These are phyloP conservation scores for Cupressus sempervirens DNA, from an alignment of 75 land plant species.

Conservation along the genomic window DNA sequence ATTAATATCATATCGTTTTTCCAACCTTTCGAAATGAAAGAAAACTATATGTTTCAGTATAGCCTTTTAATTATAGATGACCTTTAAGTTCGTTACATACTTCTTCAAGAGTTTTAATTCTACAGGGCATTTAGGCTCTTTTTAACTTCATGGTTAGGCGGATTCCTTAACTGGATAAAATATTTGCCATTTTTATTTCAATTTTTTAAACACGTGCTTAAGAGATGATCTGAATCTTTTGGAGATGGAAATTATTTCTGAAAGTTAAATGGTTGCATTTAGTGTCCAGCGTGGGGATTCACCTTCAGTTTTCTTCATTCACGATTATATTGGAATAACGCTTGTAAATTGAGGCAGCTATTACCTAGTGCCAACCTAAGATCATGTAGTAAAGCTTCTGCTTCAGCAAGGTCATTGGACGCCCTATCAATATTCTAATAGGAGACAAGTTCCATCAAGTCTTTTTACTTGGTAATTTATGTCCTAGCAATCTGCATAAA, in stretches of 20 bases:
- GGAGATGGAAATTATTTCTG: not conserved
- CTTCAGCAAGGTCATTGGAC: not conserved
- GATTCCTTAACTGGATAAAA: not conserved
- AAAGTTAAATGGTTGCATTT: not conserved
- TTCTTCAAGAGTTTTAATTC: not conserved
- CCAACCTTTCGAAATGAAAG: not conserved
- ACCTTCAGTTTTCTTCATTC: not conserved
- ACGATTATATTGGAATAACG: not conserved
- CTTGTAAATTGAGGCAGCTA: not conserved
- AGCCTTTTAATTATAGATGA: not conserved
- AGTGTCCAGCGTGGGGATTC: not conserved
- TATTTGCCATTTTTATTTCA: not conserved
- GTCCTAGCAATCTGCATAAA: no score
- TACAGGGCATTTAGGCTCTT: not conserved
- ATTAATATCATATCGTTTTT: no score
- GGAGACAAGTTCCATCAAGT: not conserved
- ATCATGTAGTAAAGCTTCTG: not conserved
- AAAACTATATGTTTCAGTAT: not conserved
- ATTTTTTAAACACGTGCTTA: not conserved
- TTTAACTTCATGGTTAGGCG: not conserved
- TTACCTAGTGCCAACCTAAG: not conserved
- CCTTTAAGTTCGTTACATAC: not conserved
- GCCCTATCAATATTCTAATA: not conserved
- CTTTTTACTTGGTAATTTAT: not conserved
- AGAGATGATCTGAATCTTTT: not conserved